Evolutionary conservation across 1,284 basidiomycete species (phyloP).

Genomic region (Ustilago xerochloae): DNA sequence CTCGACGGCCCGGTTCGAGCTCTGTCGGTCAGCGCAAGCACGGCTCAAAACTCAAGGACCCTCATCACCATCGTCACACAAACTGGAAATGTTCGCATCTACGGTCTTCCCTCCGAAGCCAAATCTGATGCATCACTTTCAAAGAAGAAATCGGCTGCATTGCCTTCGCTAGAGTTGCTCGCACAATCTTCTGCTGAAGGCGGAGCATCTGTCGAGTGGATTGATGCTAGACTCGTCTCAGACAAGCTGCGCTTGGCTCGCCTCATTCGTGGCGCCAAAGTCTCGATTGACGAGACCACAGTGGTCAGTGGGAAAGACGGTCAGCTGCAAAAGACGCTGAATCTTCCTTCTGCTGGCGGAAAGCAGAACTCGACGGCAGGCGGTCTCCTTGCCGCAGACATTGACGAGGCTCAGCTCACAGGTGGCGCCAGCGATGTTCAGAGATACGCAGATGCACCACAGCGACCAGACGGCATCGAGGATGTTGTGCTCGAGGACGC

Average conservation of each 20-base stretch:
- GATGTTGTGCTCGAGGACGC: constrained; percentile 43
- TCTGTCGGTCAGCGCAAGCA: constrained; percentile 32
- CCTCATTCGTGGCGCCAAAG: constrained; percentile 57
- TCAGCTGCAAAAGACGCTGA: constrained; percentile 28
- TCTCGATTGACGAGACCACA: constrained; percentile 52
- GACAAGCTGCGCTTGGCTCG: constrained; percentile 53
- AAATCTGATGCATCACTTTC: constrained; percentile 39
- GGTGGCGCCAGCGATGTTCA: constrained; percentile 45
- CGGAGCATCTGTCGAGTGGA: constrained; percentile 30
- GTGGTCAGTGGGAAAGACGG: constrained; percentile 39
- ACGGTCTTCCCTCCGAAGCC: constrained; percentile 53
- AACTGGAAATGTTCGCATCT: constrained; percentile 59
- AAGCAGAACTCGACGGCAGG: constrained; percentile 8
- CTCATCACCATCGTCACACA: constrained; percentile 67
- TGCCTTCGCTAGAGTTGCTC: constrained; percentile 39
- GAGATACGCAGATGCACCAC: constrained; percentile 53
- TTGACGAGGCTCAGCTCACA: constrained; percentile 35
- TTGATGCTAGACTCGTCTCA: constrained; percentile 44
- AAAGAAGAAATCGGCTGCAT: constrained; percentile 44
- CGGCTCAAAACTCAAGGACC: constrained; percentile 66
- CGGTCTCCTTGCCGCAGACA: constrained; percentile 27
- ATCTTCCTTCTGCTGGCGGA: constrained; percentile 12
- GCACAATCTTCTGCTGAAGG: constrained; percentile 22
- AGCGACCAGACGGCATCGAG: constrained; percentile 33
- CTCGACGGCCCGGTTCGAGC: constrained; percentile 68